Conservation (phyloP, 192 early-diverging fungal species). For the Backusella psychrophila region DNA sequence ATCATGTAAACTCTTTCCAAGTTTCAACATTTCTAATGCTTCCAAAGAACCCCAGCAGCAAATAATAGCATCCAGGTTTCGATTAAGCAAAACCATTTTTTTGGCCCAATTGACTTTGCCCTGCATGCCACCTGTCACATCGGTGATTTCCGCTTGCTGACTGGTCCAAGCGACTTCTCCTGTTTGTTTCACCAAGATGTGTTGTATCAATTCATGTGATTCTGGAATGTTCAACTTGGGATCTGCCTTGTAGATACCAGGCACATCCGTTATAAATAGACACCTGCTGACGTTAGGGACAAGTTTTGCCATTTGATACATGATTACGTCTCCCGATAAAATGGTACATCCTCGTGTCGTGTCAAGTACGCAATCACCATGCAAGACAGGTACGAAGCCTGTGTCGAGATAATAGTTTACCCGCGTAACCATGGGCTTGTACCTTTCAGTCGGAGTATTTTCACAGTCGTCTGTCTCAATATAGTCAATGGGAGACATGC, state of each 20-base stretch:
- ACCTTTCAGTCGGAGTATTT: background rate
- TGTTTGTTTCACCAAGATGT: background rate
- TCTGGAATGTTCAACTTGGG: slow-evolving; percentile 21
- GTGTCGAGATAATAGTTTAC: slow-evolving; percentile 8
- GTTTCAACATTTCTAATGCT: slow-evolving; percentile 1
- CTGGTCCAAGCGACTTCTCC: background rate
- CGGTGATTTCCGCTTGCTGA: slow-evolving; percentile 4
- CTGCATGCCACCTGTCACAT: slow-evolving; percentile 38
- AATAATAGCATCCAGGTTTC: slow-evolving; percentile 9
- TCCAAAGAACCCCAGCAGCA: slow-evolving; percentile 21
- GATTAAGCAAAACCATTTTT: slow-evolving; percentile 9
- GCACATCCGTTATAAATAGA: slow-evolving; percentile 37
- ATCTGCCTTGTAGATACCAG: slow-evolving; percentile 31
- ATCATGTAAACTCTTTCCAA: background rate
- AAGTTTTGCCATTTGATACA: slow-evolving; percentile 21
- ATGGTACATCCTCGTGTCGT: slow-evolving; percentile 26
- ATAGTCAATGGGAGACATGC: slow-evolving; percentile 26
- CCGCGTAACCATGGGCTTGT: background rate
- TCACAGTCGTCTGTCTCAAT: slow-evolving; percentile 21
- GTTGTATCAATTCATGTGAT: slow-evolving; percentile 1
- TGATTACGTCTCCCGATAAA: slow-evolving; percentile 34
- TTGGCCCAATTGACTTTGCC: slow-evolving; percentile 35
- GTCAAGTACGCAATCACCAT: slow-evolving; percentile 37
- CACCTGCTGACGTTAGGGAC: slow-evolving; percentile 16
- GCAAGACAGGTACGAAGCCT: slow-evolving; percentile 32